Evolutionary conservation across 1,139 yeast species (phyloP), one percentile per base, ranked within the genome.

Genomic region (Geotrichum bryndzae): DNA sequence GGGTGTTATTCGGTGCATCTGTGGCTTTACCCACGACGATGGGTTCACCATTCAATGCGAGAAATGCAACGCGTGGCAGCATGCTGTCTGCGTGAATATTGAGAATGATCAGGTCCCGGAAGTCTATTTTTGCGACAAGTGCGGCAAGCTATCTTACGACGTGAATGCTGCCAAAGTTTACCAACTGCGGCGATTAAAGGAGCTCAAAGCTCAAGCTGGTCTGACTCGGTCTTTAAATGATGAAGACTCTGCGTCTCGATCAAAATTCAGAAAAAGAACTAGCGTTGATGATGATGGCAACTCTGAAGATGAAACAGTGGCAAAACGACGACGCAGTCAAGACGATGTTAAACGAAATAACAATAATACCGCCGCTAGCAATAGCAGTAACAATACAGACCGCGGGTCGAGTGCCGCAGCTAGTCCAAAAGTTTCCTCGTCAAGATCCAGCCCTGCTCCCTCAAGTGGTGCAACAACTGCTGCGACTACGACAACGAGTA

Each of bases 41-140:
- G 97, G 97, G 0, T 90, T 90, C 73, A 91, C 97, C 0, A 88
- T 92, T 64, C 97, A 91, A 73, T 92, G 98, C 76, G 97, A 91
- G 72, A 81, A 84, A 56, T 92, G 98, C 73, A 87, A 83, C 74
- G 84, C 96, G 65, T 92, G 97, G 97, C 97, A 91, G 72, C 98
- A 92, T 76, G 92, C 96, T 54, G 80, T 84, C 29, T 92, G 98
- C 75, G 90, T 90, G 83, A 89, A 88, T 8, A 89, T 88, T 66
- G 80, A 79, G 59, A 82, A 87, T 57, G 85, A 83, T 63, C 86
- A 87, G 63, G 95, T 87, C 0, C 97, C 97, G 0, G 96, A 90
- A 65, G 86, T 85, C 61, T 92, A 89, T 72, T 80, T 84, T 56
- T 92, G 99, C 72, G 90, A 89, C 73, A 81, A 79, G 61, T 94